These are phyloP conservation scores for Ophiostoma triangulosporum DNA, from an alignment of 2,329 filamentous ascomycete genomes.

Conservation along the genomic window DNA sequence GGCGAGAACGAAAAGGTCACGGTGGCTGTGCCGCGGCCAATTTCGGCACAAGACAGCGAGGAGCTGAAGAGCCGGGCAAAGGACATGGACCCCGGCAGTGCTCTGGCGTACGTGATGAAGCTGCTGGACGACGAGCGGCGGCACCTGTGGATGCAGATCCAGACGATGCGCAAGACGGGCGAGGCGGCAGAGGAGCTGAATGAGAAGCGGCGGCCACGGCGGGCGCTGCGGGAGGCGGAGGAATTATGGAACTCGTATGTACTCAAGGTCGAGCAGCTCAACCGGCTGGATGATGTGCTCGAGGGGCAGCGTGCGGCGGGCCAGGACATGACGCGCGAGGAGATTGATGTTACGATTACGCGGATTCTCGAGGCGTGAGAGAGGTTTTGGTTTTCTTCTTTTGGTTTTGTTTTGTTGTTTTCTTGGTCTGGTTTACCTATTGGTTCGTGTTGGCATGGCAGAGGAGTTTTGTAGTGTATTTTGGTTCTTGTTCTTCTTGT, in stretches of 20 bases:
- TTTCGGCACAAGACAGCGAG: not conserved
- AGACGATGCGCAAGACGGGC: conserved; percentile 28
- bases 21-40: conserved; percentile 12
- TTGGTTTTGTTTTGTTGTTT: not conserved
- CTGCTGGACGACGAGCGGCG: conserved; percentile 65
- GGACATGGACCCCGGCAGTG: conserved; percentile 40
- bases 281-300: conserved; percentile 66
- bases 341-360: conserved; percentile 50
- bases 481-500: not conserved
- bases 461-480: not conserved
- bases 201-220: conserved; percentile 5
- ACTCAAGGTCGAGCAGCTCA: conserved; percentile 15
- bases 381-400: not conserved
- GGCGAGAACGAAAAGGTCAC: conserved; percentile 11
- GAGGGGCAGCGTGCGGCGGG: conserved; percentile 61
- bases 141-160: conserved; percentile 60
- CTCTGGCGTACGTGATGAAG: conserved; percentile 74
- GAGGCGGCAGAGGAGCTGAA: conserved; percentile 6
- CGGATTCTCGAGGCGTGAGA: conserved; percentile 26
- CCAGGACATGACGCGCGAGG: conserved; percentile 47
- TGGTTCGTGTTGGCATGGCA: conserved; percentile 5
- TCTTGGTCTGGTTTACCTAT: not conserved
- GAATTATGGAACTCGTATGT: conserved; percentile 15
- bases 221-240: conserved; percentile 12
- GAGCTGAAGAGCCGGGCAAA: not conserved